These are phyloP conservation scores for Neopestalotiopsis sp. DNA, from an alignment of 2,329 filamentous ascomycete genomes.

Conservation along the genomic window DNA sequence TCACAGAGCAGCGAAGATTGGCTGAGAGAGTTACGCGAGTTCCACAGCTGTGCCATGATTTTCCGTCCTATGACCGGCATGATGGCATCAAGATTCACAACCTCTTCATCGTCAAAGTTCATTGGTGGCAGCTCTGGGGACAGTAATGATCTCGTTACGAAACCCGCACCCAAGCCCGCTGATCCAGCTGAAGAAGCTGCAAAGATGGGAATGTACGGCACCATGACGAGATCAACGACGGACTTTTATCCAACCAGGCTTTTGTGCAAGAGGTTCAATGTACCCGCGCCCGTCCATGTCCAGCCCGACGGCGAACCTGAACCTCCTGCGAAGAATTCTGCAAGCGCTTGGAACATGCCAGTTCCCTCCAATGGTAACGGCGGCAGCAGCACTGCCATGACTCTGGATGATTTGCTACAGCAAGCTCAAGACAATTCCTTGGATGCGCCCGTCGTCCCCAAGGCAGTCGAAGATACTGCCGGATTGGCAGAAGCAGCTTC, in stretches of 20 bases:
- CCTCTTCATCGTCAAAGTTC: slow-evolving; percentile 47
- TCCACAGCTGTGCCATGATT: slow-evolving; percentile 67
- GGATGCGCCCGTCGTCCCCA: background rate
- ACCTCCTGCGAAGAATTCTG: slow-evolving; percentile 10
- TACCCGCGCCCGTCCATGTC: slow-evolving; percentile 76
- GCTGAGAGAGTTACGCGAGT: slow-evolving; percentile 79
- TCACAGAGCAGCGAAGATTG: slow-evolving; percentile 71
- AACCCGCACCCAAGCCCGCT: slow-evolving; percentile 58
- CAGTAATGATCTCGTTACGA: slow-evolving; percentile 44
- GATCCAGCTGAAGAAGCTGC: slow-evolving; percentile 88
- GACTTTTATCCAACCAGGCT: slow-evolving; percentile 83
- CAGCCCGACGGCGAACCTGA: slow-evolving; percentile 54
- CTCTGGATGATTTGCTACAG: slow-evolving; percentile 36
- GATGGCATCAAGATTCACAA: slow-evolving; percentile 94
- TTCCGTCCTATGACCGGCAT: slow-evolving; percentile 91
- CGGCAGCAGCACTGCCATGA: slow-evolving; percentile 28
- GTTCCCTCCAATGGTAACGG: background rate
- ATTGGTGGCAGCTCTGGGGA: slow-evolving; percentile 31
- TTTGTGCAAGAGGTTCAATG: slow-evolving; percentile 93
- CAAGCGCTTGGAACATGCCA: slow-evolving; percentile 18
- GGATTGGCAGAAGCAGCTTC: background rate
- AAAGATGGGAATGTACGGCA: slow-evolving; percentile 89
- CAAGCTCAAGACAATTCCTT: slow-evolving; percentile 27
- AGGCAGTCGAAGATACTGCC: background rate
- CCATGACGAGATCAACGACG: slow-evolving; percentile 75